Evolutionary conservation across 2,329 filamentous ascomycete genomes (phyloP).

Genomic region (Colletotrichum brevisporum): DNA sequence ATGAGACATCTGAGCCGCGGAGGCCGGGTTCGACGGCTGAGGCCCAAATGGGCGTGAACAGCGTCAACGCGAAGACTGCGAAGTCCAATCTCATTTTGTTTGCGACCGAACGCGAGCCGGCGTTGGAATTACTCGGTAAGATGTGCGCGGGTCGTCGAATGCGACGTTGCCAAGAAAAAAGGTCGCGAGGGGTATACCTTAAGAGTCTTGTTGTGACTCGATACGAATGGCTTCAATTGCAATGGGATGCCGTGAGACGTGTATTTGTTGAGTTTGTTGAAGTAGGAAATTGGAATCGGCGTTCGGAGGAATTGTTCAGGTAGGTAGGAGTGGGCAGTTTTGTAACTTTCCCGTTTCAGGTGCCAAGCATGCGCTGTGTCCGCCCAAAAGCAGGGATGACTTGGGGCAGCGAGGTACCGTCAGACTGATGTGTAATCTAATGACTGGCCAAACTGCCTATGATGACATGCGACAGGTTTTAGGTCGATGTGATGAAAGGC

Average conservation of each 20-base stretch:
- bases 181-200: neutral
- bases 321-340: constrained; percentile 24
- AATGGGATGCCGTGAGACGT: neutral
- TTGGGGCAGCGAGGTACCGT: constrained; percentile 17
- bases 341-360: constrained; percentile 32
- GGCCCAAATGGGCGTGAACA: constrained; percentile 43
- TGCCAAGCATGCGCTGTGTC: constrained; percentile 30
- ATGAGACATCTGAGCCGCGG: constrained; percentile 30
- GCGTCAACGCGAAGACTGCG: constrained; percentile 47
- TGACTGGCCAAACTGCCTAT: constrained; percentile 23
- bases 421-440: constrained; percentile 35
- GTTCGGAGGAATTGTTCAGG: neutral
- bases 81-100: constrained; percentile 51
- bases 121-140: constrained; percentile 8
- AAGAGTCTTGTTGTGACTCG: neutral
- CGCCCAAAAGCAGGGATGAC: constrained; percentile 29
- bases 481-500: neutral
- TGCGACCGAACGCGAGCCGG: neutral
- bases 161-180: neutral
- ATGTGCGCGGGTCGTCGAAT: neutral
- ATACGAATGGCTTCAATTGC: neutral
- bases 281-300: constrained; percentile 6
- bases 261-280: constrained; percentile 4
- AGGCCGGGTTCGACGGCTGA: constrained; percentile 44
- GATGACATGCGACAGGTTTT: constrained; percentile 16